Conservation (phyloP, 192 early-diverging fungal genomes). For the Coemansia erecta region DNA sequence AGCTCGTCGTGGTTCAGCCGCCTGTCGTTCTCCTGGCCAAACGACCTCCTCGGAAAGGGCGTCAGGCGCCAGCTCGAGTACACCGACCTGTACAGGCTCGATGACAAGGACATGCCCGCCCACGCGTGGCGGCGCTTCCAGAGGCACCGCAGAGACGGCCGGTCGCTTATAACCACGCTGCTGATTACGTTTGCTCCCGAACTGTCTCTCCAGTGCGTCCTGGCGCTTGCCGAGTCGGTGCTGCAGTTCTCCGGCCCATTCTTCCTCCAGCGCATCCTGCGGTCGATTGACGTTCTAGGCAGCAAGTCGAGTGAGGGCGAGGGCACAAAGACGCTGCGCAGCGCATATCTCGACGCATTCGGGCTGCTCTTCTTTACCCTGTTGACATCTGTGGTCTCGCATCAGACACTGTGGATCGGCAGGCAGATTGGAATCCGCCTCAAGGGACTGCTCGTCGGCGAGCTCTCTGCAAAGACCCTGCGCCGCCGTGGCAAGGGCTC, state of each 20-base stretch:
- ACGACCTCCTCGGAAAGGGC: constrained; percentile 59
- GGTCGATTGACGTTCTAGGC: constrained; percentile 52
- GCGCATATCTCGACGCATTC: constrained; percentile 60
- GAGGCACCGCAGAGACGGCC: constrained; percentile 15
- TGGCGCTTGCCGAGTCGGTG: constrained; percentile 25
- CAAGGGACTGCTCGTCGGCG: constrained; percentile 60
- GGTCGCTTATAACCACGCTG: constrained; percentile 38
- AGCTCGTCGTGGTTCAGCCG: constrained; percentile 21
- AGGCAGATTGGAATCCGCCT: constrained; percentile 61
- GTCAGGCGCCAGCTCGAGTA: constrained; percentile 56
- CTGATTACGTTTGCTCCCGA: constrained; percentile 43
- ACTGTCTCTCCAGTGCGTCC: constrained; percentile 38
- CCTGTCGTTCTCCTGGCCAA: constrained; percentile 60
- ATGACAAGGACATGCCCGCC: constrained; percentile 50
- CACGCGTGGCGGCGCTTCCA: constrained; percentile 36
- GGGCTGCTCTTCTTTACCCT: constrained; percentile 57
- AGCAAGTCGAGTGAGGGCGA: background rate
- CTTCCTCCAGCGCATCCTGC: constrained; percentile 59
- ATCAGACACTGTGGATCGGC: constrained; percentile 64
- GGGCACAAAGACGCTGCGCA: constrained; percentile 7
- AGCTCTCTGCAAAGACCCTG: constrained; percentile 67
- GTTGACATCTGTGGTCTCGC: constrained; percentile 34
- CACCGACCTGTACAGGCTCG: constrained; percentile 60
- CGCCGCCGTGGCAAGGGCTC: constrained; percentile 59
- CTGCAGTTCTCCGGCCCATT: constrained; percentile 56